A percentile compares a stretch with the other conserved stretches of the same genome.
Evolutionary conservation across 1,284 basidiomycete species (phyloP).

Genomic region (Coriolopsis trogii): DNA sequence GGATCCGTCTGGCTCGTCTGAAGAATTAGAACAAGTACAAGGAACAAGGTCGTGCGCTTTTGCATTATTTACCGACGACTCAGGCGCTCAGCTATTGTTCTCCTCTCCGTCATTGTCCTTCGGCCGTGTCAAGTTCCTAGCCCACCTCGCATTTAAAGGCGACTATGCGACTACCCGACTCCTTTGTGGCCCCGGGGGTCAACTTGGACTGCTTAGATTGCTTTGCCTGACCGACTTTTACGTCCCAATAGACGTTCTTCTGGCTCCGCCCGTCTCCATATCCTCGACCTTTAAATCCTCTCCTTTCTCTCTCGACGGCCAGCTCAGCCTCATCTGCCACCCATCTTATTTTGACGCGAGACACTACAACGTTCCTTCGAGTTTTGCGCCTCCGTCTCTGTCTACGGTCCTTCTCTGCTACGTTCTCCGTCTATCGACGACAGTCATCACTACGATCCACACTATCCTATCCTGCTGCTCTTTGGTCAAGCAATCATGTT

Average conservation of each 20-base stretch:
- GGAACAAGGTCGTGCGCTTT: constrained; percentile 1
- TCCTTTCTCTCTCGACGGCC: constrained; percentile 1
- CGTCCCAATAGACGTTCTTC: constrained; percentile 13
- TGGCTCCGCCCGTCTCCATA: constrained; percentile 5
- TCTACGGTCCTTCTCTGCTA: constrained; percentile 4
- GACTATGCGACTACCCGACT: constrained; percentile 8
- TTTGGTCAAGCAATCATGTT: constrained; percentile 15
- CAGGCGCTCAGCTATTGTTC: constrained; percentile 21
- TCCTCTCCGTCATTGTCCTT: constrained; percentile 25
- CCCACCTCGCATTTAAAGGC: constrained; percentile 17
- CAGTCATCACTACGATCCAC: constrained; percentile 10
- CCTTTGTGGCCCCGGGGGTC: constrained; percentile 30
- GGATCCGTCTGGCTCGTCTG: no score
- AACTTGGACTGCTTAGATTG: constrained; percentile 26
- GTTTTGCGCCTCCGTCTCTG: constrained; percentile 12
- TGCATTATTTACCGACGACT: constrained; percentile 8
- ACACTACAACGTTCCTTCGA: constrained; percentile 10
- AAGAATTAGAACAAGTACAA: constrained; percentile 2
- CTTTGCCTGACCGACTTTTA: constrained; percentile 10
- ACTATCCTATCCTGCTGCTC: constrained; percentile 3
- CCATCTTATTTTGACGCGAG: not conserved
- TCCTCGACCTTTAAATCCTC: constrained; percentile 12
- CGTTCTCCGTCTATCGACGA: constrained; percentile 3
- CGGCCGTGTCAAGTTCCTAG: constrained; percentile 8
- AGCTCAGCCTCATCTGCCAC: not conserved